Conservation (phyloP, 345 rosid species). For the Citrus maxima region DNA sequence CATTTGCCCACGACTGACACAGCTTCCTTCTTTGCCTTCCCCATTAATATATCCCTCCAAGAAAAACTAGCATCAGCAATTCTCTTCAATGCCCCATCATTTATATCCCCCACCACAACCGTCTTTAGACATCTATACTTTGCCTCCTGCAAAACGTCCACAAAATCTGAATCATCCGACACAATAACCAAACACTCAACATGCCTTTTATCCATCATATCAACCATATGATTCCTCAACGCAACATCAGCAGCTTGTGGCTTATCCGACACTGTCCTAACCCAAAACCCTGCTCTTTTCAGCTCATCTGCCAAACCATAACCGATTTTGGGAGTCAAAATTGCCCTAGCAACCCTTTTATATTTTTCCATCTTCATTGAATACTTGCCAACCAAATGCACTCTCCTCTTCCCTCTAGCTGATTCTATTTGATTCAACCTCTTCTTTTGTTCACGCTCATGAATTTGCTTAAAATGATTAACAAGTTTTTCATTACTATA, state of each 20-base stretch:
- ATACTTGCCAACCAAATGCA: conserved; percentile 62
- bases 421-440: conserved; percentile 81
- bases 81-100: conserved; percentile 63
- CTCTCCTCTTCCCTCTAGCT: conserved; percentile 71
- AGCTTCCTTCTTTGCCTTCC: conserved; percentile 87
- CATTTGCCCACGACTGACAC: conserved; percentile 63
- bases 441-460: conserved; percentile 72
- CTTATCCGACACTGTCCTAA: conserved; percentile 54
- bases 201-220: conserved; percentile 68
- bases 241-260: conserved; percentile 79
- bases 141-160: conserved; percentile 61
- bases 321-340: conserved; percentile 64
- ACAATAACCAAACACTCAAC: conserved; percentile 80
- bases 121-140: conserved; percentile 73
- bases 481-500: conserved; percentile 59
- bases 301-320: conserved; percentile 72
- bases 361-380: conserved; percentile 86
- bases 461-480: conserved; percentile 80
- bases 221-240: conserved; percentile 65
- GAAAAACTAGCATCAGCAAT: conserved; percentile 72
- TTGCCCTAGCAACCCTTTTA: conserved; percentile 48
- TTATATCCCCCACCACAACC: conserved; percentile 73
- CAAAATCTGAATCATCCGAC: conserved; percentile 83
- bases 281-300: conserved; percentile 74
- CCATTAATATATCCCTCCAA: conserved; percentile 79